Conservation (phyloP, 768 basidiomycete genomes). For the Termitomyces sp. region DNA sequence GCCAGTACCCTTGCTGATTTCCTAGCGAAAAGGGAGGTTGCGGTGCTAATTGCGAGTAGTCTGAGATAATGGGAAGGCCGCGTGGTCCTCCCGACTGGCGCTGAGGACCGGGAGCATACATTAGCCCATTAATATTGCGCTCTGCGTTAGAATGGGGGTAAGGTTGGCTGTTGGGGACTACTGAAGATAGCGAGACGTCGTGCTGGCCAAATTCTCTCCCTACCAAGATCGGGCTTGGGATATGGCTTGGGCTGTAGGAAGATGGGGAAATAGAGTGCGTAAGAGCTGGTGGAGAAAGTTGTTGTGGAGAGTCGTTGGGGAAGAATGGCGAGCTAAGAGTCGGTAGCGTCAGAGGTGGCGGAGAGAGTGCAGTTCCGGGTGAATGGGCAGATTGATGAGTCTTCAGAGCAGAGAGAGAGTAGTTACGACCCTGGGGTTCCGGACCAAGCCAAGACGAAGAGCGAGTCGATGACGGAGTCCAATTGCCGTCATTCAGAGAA, state of each 20-base stretch:
- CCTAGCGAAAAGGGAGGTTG: conserved; percentile 7
- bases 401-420: conserved; percentile 6
- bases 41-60: conserved; percentile 20
- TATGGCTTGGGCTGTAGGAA: conserved; percentile 24
- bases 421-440: conserved; percentile 7
- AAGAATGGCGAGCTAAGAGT: conserved; percentile 60
- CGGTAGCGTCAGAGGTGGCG: conserved; percentile 36
- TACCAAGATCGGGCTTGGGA: conserved; percentile 22
- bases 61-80: conserved; percentile 18
- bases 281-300: conserved; percentile 28
- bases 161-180: conserved; percentile 26
- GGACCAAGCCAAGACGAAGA: conserved; percentile 17
- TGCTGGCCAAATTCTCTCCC: conserved; percentile 23
- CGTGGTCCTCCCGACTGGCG: conserved; percentile 18
- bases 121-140: conserved; percentile 16
- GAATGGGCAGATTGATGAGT: conserved; percentile 9
- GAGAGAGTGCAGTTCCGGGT: conserved; percentile 16
- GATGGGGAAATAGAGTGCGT: conserved; percentile 23
- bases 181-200: conserved; percentile 24
- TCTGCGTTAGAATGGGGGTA: conserved; percentile 15
- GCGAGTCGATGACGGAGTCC: conserved; percentile 11
- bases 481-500: conserved; percentile 5
- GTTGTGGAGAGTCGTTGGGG: conserved; percentile 38
- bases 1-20: conserved; percentile 20
- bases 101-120: conserved; percentile 16